Evolutionary conservation across 305 asterid genomes (phyloP).

Genomic region (Nicotiana rustica): DNA sequence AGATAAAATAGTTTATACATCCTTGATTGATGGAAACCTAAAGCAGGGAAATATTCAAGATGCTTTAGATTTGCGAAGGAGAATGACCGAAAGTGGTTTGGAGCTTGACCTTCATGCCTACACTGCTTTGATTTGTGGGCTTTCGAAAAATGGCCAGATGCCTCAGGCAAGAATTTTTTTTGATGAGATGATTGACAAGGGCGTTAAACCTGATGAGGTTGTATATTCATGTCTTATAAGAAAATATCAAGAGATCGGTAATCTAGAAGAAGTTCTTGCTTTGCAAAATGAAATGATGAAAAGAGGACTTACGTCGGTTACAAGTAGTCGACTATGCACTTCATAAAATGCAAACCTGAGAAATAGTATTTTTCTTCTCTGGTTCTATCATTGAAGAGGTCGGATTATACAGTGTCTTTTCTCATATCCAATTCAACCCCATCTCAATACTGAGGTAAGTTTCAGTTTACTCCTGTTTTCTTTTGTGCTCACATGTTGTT

Average conservation of each 20-base stretch:
- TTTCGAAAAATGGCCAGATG: constrained; percentile 65
- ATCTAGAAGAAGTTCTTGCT: constrained; percentile 61
- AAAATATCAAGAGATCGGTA: constrained; percentile 68
- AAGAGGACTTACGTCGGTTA: constrained; percentile 52
- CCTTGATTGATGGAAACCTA: constrained; percentile 71
- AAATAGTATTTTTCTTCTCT: constrained; percentile 32
- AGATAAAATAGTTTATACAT: constrained; percentile 71
- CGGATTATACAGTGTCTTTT: background rate
- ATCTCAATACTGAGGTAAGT: constrained; percentile 27
- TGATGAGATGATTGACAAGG: constrained; percentile 80
- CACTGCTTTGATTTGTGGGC: constrained; percentile 80
- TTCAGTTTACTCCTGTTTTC: constrained; percentile 28
- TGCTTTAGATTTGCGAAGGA: constrained; percentile 70
- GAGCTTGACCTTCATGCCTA: constrained; percentile 81
- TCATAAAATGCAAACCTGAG: constrained; percentile 47
- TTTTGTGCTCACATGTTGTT: constrained; percentile 12
- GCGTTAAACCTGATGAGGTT: constrained; percentile 74
- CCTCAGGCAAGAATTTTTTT: constrained; percentile 67
- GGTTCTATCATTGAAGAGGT: constrained; percentile 26
- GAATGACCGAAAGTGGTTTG: constrained; percentile 66
- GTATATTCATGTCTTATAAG: constrained; percentile 73
- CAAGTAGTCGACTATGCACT: constrained; percentile 44
- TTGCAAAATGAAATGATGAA: constrained; percentile 72
- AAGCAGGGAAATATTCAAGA: constrained; percentile 70
- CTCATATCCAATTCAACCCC: background rate